A percentile compares a stretch with the other conserved stretches of the same genome.
phyloP scores from a whole-genome alignment of 805 yeast species.

The Ogataea kodamae region DNA sequence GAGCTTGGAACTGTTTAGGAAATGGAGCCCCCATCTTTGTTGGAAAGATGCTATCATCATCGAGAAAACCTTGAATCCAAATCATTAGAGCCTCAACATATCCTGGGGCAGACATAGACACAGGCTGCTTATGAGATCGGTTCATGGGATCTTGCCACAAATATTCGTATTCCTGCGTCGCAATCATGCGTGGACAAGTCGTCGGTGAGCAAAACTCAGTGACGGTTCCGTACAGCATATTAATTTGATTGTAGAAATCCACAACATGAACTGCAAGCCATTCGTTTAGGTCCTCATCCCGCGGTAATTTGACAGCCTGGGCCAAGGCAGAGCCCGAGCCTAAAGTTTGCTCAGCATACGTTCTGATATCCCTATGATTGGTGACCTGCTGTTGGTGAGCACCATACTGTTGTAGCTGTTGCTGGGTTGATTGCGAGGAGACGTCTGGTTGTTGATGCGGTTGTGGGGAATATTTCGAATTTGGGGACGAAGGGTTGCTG shows the following conservation, averaged over 20 bases:
- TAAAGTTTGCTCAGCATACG: conserved; percentile 89
- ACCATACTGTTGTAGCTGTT: conserved; percentile 12
- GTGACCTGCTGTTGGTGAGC: conserved; percentile 22
- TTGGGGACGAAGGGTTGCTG: conserved; percentile 25
- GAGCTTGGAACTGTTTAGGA: conserved; percentile 74
- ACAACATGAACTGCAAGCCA: conserved; percentile 99
- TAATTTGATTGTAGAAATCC: conserved; percentile 92
- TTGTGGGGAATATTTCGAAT: conserved; percentile 11
- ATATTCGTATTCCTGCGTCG: conserved; percentile 95
- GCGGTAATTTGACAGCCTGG: conserved; percentile 91
- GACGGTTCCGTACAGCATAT: conserved; percentile 93
- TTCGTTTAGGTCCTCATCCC: conserved; percentile 85
- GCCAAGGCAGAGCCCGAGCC: conserved; percentile 89
- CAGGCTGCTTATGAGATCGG: conserved; percentile 61
- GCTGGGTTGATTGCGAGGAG: conserved; percentile 14
- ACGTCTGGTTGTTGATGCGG: conserved; percentile 12
- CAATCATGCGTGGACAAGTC: conserved; percentile 97
- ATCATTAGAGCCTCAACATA: conserved; percentile 90
- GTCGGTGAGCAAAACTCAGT: conserved; percentile 94
- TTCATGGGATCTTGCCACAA: conserved; percentile 84
- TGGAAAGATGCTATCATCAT: conserved; percentile 88
- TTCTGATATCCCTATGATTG: conserved; percentile 69
- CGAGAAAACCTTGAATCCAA: conserved; percentile 93
- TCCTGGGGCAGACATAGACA: conserved; percentile 89
- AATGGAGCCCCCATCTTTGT: conserved; percentile 88